These are phyloP conservation scores for Lentinula detonsa DNA, from an alignment of 768 basidiomycete genomes.

Conservation along the genomic window DNA sequence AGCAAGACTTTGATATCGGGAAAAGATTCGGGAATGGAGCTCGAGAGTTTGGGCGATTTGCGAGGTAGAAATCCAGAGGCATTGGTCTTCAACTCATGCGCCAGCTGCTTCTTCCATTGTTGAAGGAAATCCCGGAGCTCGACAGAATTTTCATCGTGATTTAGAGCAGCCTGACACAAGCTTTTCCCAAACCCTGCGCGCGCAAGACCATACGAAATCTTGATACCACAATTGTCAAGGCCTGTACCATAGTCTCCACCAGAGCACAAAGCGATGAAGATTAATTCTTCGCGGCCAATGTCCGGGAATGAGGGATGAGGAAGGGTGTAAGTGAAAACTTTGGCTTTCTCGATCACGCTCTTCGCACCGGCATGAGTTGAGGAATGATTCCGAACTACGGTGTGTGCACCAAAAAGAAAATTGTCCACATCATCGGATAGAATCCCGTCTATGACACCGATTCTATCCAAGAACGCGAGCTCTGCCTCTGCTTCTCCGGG, in stretches of 20 bases:
- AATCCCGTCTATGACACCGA: conserved; percentile 82
- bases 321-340: conserved; percentile 42
- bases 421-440: conserved; percentile 93
- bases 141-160: conserved; percentile 39
- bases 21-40: conserved; percentile 58
- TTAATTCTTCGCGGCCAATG: conserved; percentile 56
- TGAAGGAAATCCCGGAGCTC: conserved; percentile 47
- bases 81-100: conserved; percentile 64
- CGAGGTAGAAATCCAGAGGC: conserved; percentile 54
- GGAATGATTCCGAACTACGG: conserved; percentile 80
- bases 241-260: conserved; percentile 88
- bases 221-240: conserved; percentile 58
- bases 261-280: conserved; percentile 79
- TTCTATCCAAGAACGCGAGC: conserved; percentile 70
- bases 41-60: conserved; percentile 62
- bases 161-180: conserved; percentile 36
- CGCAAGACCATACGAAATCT: conserved; percentile 73
- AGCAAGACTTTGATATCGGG: conserved; percentile 69
- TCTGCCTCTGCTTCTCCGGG: conserved; percentile 83
- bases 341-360: conserved; percentile 73
- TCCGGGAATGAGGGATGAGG: conserved; percentile 36
- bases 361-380: conserved; percentile 58
- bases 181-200: conserved; percentile 76
- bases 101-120: conserved; percentile 57
- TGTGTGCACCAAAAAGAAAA: conserved; percentile 81